Base-by-base conservation (phyloP, 495 filamentous ascomycete species). In the Platismatia glauca region DNA sequence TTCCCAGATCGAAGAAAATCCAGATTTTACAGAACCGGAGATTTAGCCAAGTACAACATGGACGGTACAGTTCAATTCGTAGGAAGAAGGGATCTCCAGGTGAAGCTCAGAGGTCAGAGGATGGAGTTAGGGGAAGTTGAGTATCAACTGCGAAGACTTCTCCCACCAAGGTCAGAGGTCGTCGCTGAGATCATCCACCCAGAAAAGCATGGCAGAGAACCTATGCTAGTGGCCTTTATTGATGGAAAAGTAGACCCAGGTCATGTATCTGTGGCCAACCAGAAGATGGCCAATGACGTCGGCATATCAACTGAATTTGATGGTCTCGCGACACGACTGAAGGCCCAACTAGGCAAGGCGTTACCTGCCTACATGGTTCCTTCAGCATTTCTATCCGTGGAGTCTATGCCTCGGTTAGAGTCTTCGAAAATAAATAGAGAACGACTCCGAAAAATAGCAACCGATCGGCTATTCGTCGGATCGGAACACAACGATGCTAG, bases 371-470 rank as follows among this genome's bases (percentile, higher is more conserved):
- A 80, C 66, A 82, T 83, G 81, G 68, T 82, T 1, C 81, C 81
- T 15, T 67, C 75, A 0, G 73, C 73, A 9, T 81, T 76, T 41
- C 74, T 82, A 22, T 76, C 77, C 7, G 65, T 84, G 12, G 62
- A 68, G 16, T 62, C 72, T 29, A 77, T 82, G 69, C 81, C 81
- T 0, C 68, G 74, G 2, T 48, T 78, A 12, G 71, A 78, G 2
- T 80, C 79, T 0, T 75, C 76, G 0, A 84, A 84, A 68, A 78
- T 72, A 1, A 78, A 84, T 57, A 74, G 80, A 33, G 81, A 79
- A 66, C 69, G 71, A 6, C 71, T 83, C 29, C 38, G 59, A 2
- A 8, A 33, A 50, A 61, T 35, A 7, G 38, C 9, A 7, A 39
- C 13, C 7, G 38, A 39, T 16, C 12, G 7, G 7, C 38, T 39